Base-by-base conservation (phyloP, 2,329 filamentous ascomycete species). In the Penicillium brasilianum region DNA sequence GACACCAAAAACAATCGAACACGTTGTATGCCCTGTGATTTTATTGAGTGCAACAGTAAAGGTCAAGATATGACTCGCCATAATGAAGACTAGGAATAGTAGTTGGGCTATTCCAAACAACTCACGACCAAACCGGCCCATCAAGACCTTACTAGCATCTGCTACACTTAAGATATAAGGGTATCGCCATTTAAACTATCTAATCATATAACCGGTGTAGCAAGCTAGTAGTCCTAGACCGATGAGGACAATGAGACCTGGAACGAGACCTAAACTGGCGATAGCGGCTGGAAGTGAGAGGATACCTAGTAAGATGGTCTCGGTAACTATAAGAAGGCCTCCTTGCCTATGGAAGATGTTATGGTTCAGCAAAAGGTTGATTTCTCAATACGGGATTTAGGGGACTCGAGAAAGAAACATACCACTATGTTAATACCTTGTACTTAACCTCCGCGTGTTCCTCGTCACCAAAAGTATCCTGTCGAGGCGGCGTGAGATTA, bases 11-110 rank as follows among this genome's bases (percentile, higher is more conserved):
- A 87, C 79, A 59, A 90, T 85, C 3, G 86, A 87, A 74, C 88
- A 91, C 0, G 84, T 82, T 0, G 81, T 84, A 63, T 89, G 83
- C 3, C 84, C 74, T 3, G 87, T 87, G 55, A 91, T 79, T 55
- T 82, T 86, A 67, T 87, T 87, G 75, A 91, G 84, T 66, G 88
- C 88, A 68, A 91, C 88, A 32, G 83, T 84, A 66, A 90, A 90
- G 0, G 88, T 90, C 63, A 91, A 78, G 54, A 90, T 81, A 76
- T 92, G 90, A n/a, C 88, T 89, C 36, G 85, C 87, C 75, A 89
- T 87, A 67, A 90, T 84, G 77, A 92, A 90, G 58, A 89, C 77
- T 37, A 91, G 79, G 74, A 90, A 86, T 18, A 91, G 75, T 10
- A 84, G 77, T 67, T 89, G 88, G 64, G 84, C 87, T 63, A 80